These are phyloP conservation scores for Penicillium sp. DNA, from an alignment of 2,329 filamentous ascomycete species.

Conservation along the genomic window DNA sequence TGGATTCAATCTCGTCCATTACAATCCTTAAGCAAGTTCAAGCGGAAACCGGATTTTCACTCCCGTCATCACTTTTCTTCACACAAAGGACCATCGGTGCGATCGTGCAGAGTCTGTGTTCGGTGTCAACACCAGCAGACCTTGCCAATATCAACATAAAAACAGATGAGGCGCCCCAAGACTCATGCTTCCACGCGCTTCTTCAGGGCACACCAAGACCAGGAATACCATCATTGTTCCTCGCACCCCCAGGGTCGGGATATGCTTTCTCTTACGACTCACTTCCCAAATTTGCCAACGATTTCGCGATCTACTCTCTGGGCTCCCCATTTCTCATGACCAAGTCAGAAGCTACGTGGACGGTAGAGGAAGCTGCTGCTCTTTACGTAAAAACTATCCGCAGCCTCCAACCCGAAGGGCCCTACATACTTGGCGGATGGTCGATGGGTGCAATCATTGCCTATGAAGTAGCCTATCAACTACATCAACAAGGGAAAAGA, in stretches of 20 bases:
- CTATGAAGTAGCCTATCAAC: constrained; percentile 7
- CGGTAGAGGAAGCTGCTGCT: constrained; percentile 6
- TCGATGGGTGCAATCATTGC: constrained; percentile 9
- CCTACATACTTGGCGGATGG: constrained; percentile 12
- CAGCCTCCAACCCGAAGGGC: constrained; percentile 1
- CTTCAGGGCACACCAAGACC: constrained; percentile 9
- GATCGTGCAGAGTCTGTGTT: not conserved
- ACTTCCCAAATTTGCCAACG: constrained; percentile 8
- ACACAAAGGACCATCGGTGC: not conserved
- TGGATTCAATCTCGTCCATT: constrained; percentile 12
- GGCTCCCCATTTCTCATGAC: constrained; percentile 14
- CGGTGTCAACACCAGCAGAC: not conserved
- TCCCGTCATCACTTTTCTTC: constrained; percentile 9
- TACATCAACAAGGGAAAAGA: constrained; percentile 3
- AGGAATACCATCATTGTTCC: constrained; percentile 7
- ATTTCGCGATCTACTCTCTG: constrained; percentile 6
- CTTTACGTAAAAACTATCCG: constrained; percentile 7
- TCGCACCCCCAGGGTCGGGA: constrained; percentile 7
- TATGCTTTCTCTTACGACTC: constrained; percentile 7
- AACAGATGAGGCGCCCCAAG: not conserved
- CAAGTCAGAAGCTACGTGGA: constrained; percentile 8
- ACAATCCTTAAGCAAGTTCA: constrained; percentile 6
- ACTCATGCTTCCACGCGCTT: not conserved
- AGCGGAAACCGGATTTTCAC: constrained; percentile 1
- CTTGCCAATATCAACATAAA: not conserved